Evolutionary conservation across 768 basidiomycete species (phyloP), one percentile per base, ranked within the genome.

Genomic region (Butyriboletus loyo): DNA sequence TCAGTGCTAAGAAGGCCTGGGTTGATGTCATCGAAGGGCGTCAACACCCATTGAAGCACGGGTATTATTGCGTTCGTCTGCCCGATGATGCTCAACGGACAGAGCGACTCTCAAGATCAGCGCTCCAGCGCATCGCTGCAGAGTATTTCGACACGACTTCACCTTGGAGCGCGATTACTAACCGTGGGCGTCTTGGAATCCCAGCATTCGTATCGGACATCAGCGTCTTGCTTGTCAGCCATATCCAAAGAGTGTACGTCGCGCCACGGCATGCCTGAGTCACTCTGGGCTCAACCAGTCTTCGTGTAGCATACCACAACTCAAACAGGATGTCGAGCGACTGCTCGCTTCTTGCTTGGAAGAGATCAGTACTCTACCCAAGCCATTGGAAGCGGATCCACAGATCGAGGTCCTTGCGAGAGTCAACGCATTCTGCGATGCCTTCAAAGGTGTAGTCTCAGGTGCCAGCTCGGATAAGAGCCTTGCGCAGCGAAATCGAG

Each of bases 11-110:
- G 17, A 41, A 71, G 32, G 38, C 35, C 28, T 87, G 86, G 84
- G 67, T 72, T 17, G 70, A 75, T 0, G 71, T 83, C 4, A 66
- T 87, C 7, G 73, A 80, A 53, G 82, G 80, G 30, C 71, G 71
- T 36, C 21, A 59, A 30, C 67, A 86, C 57, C 45, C 19, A 15
- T 67, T 87, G 52, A 73, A 61, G 35, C 82, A 82, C 45, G 79
- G 86, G 7, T 87, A 86, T 52, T 86, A 81, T 49, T 84, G 82
- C 19, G 82, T 85, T 28, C 82, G 83, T 38, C 80, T 85, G 9
- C 82, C 83, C 0, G 77, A 84, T 42, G 86, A 86, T 57, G 68
- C 62, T 2, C 77, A 85, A 51, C 79, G 87, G 1, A 52, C 60
- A 17, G 57, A 62, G 32, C 63, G 65, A 5, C 62, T 77, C 14